A percentile compares a stretch with the other conserved stretches of the same genome.
phyloP scores from a whole-genome alignment of 176 grass and related monocot genomes.

The Tillandsia fasciculata region DNA sequence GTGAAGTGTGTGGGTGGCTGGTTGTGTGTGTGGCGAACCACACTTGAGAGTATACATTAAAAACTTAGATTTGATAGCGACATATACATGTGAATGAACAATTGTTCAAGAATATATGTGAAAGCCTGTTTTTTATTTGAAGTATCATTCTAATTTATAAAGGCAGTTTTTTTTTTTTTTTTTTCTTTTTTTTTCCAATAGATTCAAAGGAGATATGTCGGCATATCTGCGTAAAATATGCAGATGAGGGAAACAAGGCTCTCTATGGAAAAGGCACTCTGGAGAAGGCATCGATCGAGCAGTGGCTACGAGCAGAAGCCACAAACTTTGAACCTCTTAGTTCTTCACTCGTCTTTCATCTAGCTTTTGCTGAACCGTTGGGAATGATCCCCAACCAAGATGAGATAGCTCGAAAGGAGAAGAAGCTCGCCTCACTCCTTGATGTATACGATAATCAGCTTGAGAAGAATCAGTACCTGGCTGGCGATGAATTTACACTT shows the following conservation, averaged over 20 bases:
- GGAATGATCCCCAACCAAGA: conserved; percentile 33
- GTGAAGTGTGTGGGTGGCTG: too few species aligned
- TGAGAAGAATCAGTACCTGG: conserved; percentile 32
- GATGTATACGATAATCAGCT: conserved; percentile 45
- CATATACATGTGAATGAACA: too few species aligned
- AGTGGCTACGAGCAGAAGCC: conserved; percentile 68
- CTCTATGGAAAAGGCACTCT: conserved; percentile 57
- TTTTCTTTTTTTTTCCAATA: conserved; percentile 6
- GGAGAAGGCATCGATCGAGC: conserved; percentile 64
- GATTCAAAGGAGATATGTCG: conserved; percentile 71
- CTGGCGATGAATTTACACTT: conserved; percentile 49
- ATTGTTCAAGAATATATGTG: too few species aligned
- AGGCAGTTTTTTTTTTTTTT: not conserved
- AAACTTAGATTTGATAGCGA: too few species aligned
- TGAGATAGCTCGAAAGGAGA: conserved; percentile 33
- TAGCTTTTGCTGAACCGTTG: conserved; percentile 54
- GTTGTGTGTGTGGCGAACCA: too few species aligned
- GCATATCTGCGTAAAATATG: conserved; percentile 51
- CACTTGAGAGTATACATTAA: too few species aligned
- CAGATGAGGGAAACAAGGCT: conserved; percentile 40
- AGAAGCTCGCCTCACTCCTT: conserved; percentile 43
- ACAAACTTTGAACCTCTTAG: conserved; percentile 56
- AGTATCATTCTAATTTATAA: not conserved
- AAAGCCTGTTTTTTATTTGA: too few species aligned
- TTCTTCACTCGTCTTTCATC: conserved; percentile 65